phyloP scores from a whole-genome alignment of 768 basidiomycete species.

The Tephrocybe sp. region DNA sequence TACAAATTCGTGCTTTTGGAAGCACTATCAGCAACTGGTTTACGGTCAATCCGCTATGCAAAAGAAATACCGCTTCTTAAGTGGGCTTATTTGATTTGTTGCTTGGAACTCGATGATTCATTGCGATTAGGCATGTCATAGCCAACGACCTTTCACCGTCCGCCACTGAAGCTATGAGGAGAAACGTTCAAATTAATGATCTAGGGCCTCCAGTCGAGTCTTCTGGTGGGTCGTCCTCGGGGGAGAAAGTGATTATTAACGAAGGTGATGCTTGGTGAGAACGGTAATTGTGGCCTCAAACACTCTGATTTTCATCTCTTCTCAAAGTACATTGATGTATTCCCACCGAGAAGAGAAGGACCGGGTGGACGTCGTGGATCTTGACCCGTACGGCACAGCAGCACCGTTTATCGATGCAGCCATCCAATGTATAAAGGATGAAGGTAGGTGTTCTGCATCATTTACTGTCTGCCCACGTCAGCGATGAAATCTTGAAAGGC shows the following conservation, averaged over 20 bases:
- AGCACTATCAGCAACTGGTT: conserved; percentile 92
- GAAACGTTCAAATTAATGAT: conserved; percentile 82
- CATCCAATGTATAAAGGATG: conserved; percentile 84
- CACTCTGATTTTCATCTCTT: conserved; percentile 1
- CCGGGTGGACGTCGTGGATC: conserved; percentile 92
- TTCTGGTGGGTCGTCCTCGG: conserved; percentile 14
- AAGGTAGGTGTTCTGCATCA: conserved; percentile 51
- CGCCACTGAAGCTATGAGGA: conserved; percentile 81
- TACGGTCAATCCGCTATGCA: conserved; percentile 95
- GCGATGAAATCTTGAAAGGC: conserved; percentile 42
- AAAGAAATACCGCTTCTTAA: conserved; percentile 92
- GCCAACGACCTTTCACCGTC: conserved; percentile 90
- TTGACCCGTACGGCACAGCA: conserved; percentile 97
- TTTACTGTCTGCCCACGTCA: background rate
- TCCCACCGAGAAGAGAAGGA: conserved; percentile 68
- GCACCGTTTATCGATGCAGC: conserved; percentile 96
- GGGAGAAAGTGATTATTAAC: conserved; percentile 69
- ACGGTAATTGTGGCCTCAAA: conserved; percentile 13
- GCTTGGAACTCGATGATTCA: background rate
- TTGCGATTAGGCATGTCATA: conserved; percentile 69
- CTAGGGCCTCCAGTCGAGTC: conserved; percentile 37
- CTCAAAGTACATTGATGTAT: conserved; percentile 81
- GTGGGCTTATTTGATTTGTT: conserved; percentile 39
- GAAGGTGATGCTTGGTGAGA: conserved; percentile 92
- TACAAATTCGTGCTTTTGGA: conserved; percentile 82